These are phyloP conservation scores for Heritiera littoralis DNA, from an alignment of 345 rosid genomes.

Conservation along the genomic window DNA sequence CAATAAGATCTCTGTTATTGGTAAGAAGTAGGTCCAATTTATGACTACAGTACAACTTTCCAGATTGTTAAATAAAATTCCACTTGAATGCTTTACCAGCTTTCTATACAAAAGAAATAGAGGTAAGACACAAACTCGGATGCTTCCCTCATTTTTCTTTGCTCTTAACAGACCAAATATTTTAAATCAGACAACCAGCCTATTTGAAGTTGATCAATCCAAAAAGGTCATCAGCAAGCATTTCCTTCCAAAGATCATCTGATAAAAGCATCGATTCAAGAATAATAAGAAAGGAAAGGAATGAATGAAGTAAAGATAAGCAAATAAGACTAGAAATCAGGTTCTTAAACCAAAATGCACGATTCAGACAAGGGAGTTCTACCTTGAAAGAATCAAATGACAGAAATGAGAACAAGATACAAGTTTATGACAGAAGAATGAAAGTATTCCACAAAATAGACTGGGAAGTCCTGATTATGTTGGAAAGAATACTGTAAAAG, in stretches of 20 bases:
- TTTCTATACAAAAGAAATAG: no score
- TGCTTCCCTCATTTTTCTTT: no score
- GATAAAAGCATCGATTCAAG: neutral
- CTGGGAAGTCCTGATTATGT: neutral
- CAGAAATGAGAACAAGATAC: no score
- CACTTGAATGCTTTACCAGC: neutral
- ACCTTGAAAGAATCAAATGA: neutral
- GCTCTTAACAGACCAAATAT: no score
- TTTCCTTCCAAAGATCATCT: neutral
- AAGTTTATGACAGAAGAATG: neutral
- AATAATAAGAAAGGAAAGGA: neutral
- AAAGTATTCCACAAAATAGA: neutral
- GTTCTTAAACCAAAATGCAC: constrained; percentile 15
- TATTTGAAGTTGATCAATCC: no score
- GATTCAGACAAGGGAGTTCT: neutral
- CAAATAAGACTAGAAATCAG: constrained; percentile 3
- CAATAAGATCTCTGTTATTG: neutral
- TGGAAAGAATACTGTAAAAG: neutral
- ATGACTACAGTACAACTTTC: no score
- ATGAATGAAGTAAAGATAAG: neutral
- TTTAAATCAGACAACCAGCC: no score
- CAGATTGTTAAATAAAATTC: neutral
- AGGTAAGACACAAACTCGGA: no score
- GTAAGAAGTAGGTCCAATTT: no score
- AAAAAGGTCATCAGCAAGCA: no score